Evolutionary conservation across 148 eudicot genomes (phyloP).

Genomic region (Nepenthes mirabilis): DNA sequence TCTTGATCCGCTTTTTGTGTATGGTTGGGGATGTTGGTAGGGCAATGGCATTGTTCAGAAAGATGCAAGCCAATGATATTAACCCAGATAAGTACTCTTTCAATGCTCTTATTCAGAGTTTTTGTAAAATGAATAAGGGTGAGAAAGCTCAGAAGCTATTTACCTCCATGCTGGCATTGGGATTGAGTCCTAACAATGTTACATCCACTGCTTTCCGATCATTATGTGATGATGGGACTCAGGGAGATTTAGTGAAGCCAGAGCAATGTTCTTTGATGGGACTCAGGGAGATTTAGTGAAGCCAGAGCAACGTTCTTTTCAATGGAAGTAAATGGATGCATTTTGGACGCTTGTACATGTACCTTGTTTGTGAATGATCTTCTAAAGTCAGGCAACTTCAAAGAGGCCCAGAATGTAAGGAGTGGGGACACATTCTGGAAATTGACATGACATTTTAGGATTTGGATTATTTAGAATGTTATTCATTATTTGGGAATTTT

Average conservation of each 20-base stretch:
- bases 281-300: conserved; percentile 46
- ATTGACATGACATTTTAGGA: conserved; percentile 12
- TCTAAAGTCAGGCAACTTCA: conserved; percentile 25
- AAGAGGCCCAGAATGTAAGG: conserved; percentile 42
- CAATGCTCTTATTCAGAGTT: conserved; percentile 67
- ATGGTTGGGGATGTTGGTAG: conserved; percentile 48
- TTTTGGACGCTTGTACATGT: conserved; percentile 55
- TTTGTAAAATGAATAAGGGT: conserved; percentile 51
- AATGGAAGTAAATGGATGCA: conserved; percentile 63
- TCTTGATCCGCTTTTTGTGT: conserved; percentile 64
- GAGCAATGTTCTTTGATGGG: conserved; percentile 51
- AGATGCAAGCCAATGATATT: conserved; percentile 64
- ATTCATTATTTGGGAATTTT: background rate
- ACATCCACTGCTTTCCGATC: conserved; percentile 44
- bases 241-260: conserved; percentile 56
- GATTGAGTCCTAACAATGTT: conserved; percentile 49
- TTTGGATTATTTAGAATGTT: background rate
- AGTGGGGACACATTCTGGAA: conserved; percentile 26
- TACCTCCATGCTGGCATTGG: conserved; percentile 55
- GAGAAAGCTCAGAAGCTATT: conserved; percentile 64
- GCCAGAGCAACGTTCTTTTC: conserved; percentile 51
- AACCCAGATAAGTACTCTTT: conserved; percentile 70
- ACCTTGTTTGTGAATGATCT: conserved; percentile 40
- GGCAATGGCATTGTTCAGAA: conserved; percentile 44
- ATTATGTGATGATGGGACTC: conserved; percentile 59